Evolutionary conservation across 768 basidiomycete species (phyloP).

Genomic region (Peribolospora baueri): DNA sequence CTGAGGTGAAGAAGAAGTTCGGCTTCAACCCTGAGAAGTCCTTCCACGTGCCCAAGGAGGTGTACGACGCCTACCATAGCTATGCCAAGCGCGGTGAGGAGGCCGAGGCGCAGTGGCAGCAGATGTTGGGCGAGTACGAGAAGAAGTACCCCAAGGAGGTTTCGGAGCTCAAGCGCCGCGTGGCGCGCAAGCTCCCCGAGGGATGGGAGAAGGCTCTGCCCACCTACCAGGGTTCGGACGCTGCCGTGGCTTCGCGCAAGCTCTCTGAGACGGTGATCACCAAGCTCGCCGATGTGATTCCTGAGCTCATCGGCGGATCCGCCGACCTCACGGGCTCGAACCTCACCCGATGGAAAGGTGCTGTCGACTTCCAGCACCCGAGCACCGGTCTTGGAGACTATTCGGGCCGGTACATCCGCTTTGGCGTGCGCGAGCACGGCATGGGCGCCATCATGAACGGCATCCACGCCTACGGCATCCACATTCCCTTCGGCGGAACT

Average conservation of each 20-base stretch:
- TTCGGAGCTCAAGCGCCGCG: slow-evolving; percentile 62
- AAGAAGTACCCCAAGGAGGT: slow-evolving; percentile 62
- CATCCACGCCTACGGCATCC: slow-evolving; percentile 50
- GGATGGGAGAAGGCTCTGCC: slow-evolving; percentile 72
- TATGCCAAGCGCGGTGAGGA: slow-evolving; percentile 47
- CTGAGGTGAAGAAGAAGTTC: slow-evolving; percentile 55
- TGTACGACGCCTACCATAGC: slow-evolving; percentile 41
- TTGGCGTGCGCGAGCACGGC: slow-evolving; percentile 89
- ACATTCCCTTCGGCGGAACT: slow-evolving; percentile 62
- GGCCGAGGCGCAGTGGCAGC: slow-evolving; percentile 49
- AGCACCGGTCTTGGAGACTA: slow-evolving; percentile 62
- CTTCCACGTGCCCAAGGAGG: slow-evolving; percentile 53
- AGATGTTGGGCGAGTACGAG: slow-evolving; percentile 39
- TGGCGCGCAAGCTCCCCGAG: slow-evolving; percentile 54
- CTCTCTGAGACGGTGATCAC: slow-evolving; percentile 72
- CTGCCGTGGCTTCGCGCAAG: slow-evolving; percentile 77
- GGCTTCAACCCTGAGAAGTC: slow-evolving; percentile 51
- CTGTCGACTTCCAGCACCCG: slow-evolving; percentile 78
- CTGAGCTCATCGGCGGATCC: slow-evolving; percentile 35
- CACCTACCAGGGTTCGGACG: slow-evolving; percentile 54
- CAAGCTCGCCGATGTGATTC: slow-evolving; percentile 44
- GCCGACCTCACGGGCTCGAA: slow-evolving; percentile 18
- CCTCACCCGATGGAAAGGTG: slow-evolving; percentile 50
- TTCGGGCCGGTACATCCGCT: slow-evolving; percentile 72
- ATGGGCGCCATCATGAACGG: slow-evolving; percentile 95